Evolutionary conservation across 306 rosid genomes (phyloP).

Genomic region (Pachyrhizus erosus): DNA sequence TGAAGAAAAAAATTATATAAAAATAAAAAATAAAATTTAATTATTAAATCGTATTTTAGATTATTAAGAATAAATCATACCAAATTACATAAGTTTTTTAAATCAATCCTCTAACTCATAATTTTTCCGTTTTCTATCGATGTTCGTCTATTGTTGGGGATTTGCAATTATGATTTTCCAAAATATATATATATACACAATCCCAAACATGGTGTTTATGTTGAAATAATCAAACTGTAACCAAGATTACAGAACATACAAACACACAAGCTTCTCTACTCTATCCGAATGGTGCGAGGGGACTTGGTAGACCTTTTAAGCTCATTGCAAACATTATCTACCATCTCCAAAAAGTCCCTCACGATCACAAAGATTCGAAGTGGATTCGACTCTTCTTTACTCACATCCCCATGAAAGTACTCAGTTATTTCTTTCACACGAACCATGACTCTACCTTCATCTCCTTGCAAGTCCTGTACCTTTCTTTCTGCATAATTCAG

Average conservation of each 20-base stretch:
- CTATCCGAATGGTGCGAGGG: neutral
- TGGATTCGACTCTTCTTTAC: neutral
- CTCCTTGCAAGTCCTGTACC: neutral
- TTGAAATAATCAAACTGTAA: neutral
- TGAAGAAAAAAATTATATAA: too few relatives aligned
- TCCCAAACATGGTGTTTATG: neutral
- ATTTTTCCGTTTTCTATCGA: too few relatives aligned
- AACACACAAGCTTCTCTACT: neutral
- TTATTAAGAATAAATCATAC: too few relatives aligned
- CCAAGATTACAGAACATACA: neutral
- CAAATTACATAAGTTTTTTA: too few relatives aligned
- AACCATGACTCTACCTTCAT: neutral
- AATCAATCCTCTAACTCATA: too few relatives aligned
- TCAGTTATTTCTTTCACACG: neutral
- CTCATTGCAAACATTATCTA: neutral
- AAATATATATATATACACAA: neutral
- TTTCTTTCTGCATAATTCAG: neutral
- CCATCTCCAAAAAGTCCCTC: neutral
- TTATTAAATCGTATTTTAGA: too few relatives aligned
- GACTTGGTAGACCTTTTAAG: neutral
- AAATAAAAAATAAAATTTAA: too few relatives aligned
- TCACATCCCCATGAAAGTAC: constrained; percentile 16
- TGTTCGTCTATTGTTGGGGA: too few relatives aligned
- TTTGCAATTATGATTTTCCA: too few relatives aligned
- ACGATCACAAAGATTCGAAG: neutral